These are phyloP conservation scores for Crassisporium funariophilum DNA, from an alignment of 768 basidiomycete genomes.

Conservation along the genomic window DNA sequence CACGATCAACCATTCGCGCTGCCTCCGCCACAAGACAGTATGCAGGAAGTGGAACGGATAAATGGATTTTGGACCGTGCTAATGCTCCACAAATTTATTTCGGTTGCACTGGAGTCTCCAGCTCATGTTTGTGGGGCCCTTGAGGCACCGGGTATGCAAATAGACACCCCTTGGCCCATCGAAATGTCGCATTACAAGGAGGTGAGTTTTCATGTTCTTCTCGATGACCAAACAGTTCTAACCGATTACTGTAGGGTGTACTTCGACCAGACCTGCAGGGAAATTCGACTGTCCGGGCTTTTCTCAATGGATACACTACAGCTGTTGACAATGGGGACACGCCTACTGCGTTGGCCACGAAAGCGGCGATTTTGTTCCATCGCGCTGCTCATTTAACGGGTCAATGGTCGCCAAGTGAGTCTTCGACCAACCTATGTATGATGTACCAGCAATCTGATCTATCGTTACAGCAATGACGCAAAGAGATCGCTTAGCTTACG, in stretches of 20 bases:
- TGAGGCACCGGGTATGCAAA: constrained; percentile 50
- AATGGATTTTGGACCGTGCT: constrained; percentile 69
- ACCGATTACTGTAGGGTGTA: constrained; percentile 39
- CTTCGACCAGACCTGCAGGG: constrained; percentile 47
- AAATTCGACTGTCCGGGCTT: constrained; percentile 50
- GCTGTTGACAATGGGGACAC: constrained; percentile 36
- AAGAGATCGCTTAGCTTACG: constrained; percentile 44
- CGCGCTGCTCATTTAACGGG: constrained; percentile 55
- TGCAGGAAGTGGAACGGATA: constrained; percentile 70
- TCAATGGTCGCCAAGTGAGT: constrained; percentile 46
- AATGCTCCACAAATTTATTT: constrained; percentile 57
- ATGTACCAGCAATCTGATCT: constrained; percentile 9
- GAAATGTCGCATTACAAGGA: constrained; percentile 41
- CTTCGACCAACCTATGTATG: constrained; percentile 1
- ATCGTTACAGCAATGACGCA: constrained; percentile 38
- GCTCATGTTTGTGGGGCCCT: constrained; percentile 55
- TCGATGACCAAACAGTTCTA: constrained; percentile 7
- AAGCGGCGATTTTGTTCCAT: constrained; percentile 62
- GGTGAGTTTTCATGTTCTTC: constrained; percentile 24
- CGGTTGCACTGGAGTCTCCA: constrained; percentile 54
- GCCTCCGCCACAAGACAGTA: constrained; percentile 39
- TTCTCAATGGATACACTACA: constrained; percentile 39
- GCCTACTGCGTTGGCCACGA: constrained; percentile 46
- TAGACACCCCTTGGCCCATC: constrained; percentile 58
- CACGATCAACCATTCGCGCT: constrained; percentile 46